These are phyloP conservation scores for Populus deltoides DNA, from an alignment of 345 rosid species.

Conservation along the genomic window DNA sequence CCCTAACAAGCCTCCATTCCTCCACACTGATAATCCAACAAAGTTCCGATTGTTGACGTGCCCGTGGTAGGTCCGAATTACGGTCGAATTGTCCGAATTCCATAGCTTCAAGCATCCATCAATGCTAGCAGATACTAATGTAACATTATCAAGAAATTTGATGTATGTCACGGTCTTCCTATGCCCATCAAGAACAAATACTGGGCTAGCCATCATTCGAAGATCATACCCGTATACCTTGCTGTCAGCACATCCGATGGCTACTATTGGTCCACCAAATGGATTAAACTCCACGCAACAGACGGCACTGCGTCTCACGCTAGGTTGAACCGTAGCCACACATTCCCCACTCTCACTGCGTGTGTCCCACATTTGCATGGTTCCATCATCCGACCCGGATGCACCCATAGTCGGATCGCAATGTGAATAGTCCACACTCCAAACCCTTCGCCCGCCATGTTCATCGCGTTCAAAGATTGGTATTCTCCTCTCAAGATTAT, in stretches of 20 bases:
- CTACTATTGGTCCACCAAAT: slow-evolving; percentile 43
- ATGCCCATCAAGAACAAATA: slow-evolving; percentile 53
- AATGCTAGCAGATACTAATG: slow-evolving; percentile 52
- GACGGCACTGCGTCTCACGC: slow-evolving; percentile 40
- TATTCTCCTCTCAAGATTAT: slow-evolving; percentile 55
- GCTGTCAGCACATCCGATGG: slow-evolving; percentile 74
- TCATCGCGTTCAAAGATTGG: slow-evolving; percentile 87
- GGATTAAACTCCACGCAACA: slow-evolving; percentile 83
- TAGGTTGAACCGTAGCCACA: slow-evolving; percentile 51
- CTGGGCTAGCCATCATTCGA: slow-evolving; percentile 46
- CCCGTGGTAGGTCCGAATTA: slow-evolving; percentile 58
- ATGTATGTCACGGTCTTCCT: slow-evolving; percentile 68
- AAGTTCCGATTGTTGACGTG: slow-evolving; percentile 71
- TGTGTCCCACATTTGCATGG: slow-evolving; percentile 86
- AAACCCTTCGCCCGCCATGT: slow-evolving; percentile 84
- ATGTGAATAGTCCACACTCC: slow-evolving; percentile 80
- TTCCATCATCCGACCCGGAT: slow-evolving; percentile 91
- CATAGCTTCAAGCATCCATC: slow-evolving; percentile 80
- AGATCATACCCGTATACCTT: slow-evolving; percentile 67
- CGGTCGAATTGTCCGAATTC: slow-evolving; percentile 28
- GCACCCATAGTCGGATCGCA: slow-evolving; percentile 54
- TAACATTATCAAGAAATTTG: slow-evolving; percentile 38
- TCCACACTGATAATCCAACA: slow-evolving; percentile 80
- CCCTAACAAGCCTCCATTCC: slow-evolving; percentile 61
- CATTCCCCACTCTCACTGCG: slow-evolving; percentile 46